A percentile compares a stretch with the other conserved stretches of the same genome.
Evolutionary conservation across 495 filamentous ascomycete genomes (phyloP).

Genomic region (Sordaria brevicollis): DNA sequence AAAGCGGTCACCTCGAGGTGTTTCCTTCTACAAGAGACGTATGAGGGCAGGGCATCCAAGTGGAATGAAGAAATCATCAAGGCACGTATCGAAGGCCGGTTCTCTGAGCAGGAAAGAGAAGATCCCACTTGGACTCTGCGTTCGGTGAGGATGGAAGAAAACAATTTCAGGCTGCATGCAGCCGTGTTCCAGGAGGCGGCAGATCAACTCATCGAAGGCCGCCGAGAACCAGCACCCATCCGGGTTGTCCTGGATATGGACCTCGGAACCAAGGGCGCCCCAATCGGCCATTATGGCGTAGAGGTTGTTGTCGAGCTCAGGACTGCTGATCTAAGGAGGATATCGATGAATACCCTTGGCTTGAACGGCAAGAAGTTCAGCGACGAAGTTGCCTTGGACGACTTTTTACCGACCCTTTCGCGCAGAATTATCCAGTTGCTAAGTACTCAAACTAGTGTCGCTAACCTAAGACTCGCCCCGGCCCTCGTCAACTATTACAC

Average conservation of each 20-base stretch:
- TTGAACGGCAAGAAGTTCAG: constrained; percentile 51
- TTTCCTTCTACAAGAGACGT: constrained; percentile 58
- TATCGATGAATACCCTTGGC: constrained; percentile 48
- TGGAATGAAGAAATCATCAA: constrained; percentile 79
- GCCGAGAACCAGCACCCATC: constrained; percentile 46
- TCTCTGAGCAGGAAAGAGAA: constrained; percentile 68
- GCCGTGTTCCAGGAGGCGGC: constrained; percentile 65
- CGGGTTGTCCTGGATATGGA: constrained; percentile 53
- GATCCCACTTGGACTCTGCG: constrained; percentile 69
- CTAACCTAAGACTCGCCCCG: constrained; percentile 55
- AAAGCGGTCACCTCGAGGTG: constrained; percentile 44
- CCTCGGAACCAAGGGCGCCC: constrained; percentile 44
- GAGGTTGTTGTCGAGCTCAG: constrained; percentile 50
- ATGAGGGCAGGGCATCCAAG: constrained; percentile 68
- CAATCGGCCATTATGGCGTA: constrained; percentile 58
- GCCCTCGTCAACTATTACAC: constrained; percentile 56
- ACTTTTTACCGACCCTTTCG: constrained; percentile 56
- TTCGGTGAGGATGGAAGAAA: constrained; percentile 47
- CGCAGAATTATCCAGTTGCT: constrained; percentile 47
- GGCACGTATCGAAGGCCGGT: constrained; percentile 76
- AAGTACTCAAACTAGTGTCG: constrained; percentile 55
- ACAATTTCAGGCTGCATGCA: constrained; percentile 55
- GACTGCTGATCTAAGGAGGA: constrained; percentile 26
- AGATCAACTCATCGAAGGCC: constrained; percentile 41
- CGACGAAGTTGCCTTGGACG: constrained; percentile 58